Percentiles rank a stretch among this genome's conserved stretches.
phyloP scores from a whole-genome alignment of 2,329 filamentous ascomycete species.

The Calonectria ilicicola region DNA sequence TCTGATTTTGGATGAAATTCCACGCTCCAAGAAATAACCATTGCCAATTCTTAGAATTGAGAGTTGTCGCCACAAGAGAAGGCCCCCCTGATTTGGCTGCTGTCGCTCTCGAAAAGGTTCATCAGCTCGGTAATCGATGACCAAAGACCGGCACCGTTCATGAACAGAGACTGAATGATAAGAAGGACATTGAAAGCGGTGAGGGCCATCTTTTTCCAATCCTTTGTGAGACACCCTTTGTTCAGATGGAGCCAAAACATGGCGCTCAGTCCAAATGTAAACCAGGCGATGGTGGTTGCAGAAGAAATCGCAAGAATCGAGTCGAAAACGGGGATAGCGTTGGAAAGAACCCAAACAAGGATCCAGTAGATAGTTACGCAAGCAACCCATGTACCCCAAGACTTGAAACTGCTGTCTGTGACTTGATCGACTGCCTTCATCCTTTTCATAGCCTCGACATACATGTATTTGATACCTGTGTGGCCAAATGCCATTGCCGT shows the following conservation, averaged over 20 bases:
- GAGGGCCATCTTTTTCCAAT: conserved; percentile 37
- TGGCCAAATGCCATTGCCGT: conserved; percentile 48
- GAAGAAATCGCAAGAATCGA: conserved; percentile 51
- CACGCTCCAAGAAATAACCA: neutral
- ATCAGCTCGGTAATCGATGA: conserved; percentile 45
- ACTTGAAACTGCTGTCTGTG: conserved; percentile 46
- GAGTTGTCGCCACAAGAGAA: conserved; percentile 51
- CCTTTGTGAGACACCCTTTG: conserved; percentile 33
- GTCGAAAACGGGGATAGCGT: conserved; percentile 51
- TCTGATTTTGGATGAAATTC: neutral
- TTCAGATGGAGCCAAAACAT: conserved; percentile 51
- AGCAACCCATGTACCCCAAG: conserved; percentile 49
- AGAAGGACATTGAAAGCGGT: conserved; percentile 43
- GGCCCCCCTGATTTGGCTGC: conserved; percentile 40
- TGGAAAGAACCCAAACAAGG: conserved; percentile 48
- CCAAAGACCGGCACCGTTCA: conserved; percentile 51
- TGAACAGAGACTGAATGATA: conserved; percentile 47
- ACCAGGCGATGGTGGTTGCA: conserved; percentile 50
- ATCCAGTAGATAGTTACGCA: conserved; percentile 48
- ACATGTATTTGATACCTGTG: conserved; percentile 48
- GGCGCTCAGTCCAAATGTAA: conserved; percentile 49
- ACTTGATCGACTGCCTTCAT: conserved; percentile 47
- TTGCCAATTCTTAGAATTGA: conserved; percentile 28
- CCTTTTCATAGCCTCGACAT: conserved; percentile 46
- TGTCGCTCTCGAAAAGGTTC: conserved; percentile 42